These are phyloP conservation scores for Solanum paucissectum DNA, from an alignment of 257 asterid genomes.

Conservation along the genomic window DNA sequence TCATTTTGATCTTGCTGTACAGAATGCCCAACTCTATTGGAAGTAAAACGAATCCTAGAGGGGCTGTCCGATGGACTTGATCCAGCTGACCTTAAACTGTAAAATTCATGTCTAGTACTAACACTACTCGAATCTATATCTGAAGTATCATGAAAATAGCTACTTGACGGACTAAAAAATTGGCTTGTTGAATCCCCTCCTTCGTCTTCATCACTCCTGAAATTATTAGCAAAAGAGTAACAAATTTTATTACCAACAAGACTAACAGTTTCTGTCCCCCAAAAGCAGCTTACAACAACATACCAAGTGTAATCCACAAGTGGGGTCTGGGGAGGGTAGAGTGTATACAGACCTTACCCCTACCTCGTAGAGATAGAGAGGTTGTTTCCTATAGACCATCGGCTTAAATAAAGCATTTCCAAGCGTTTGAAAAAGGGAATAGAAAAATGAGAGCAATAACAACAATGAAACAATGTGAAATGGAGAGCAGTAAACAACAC, in stretches of 20 bases:
- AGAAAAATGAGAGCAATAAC: not conserved
- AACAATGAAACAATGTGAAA: not conserved
- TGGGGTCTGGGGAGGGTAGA: not conserved
- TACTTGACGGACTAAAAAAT: constrained; percentile 41
- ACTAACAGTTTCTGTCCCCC: not conserved
- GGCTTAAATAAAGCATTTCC: not conserved
- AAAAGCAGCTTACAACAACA: not conserved
- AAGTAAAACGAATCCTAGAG: constrained; percentile 44
- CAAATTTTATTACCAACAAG: not conserved
- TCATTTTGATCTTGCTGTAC: constrained; percentile 52
- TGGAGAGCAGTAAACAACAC: not conserved
- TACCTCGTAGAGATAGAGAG: not conserved
- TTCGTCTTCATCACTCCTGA: constrained; percentile 76
- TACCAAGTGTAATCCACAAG: not conserved
- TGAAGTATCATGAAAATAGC: constrained; percentile 41
- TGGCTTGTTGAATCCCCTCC: constrained; percentile 50
- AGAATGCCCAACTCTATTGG: constrained; percentile 46
- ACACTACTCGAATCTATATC: constrained; percentile 71
- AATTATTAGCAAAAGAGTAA: constrained; percentile 5
- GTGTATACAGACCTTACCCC: not conserved
- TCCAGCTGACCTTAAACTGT: constrained; percentile 52
- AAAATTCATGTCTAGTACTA: constrained; percentile 56
- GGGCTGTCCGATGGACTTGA: constrained; percentile 84
- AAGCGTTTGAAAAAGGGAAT: not conserved
- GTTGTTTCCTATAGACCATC: not conserved